These are phyloP conservation scores for Didymella glomerata DNA, from an alignment of 2,329 filamentous ascomycete species.

Conservation along the genomic window DNA sequence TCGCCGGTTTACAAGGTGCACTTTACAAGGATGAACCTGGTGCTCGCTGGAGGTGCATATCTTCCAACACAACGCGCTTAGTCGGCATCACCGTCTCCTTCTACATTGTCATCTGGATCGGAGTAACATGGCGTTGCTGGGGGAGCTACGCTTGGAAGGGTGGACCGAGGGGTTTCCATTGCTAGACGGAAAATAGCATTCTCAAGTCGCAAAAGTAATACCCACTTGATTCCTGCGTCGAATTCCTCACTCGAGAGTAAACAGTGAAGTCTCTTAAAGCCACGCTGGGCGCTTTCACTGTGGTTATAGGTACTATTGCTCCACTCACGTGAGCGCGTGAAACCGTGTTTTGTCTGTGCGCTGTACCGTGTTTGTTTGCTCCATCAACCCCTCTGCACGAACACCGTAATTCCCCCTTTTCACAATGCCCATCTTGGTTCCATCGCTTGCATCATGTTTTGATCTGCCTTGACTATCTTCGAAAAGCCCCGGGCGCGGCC, in stretches of 20 bases:
- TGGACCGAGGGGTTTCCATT: neutral
- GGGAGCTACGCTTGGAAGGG: neutral
- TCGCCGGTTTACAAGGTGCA: slow-evolving; percentile 91
- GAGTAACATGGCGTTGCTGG: slow-evolving; percentile 3
- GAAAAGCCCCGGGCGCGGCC: neutral
- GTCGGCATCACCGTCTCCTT: neutral
- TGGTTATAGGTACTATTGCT: neutral
- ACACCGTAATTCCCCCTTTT: neutral
- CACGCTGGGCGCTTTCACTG: neutral
- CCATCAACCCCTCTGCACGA: neutral
- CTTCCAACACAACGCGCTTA: slow-evolving; percentile 53
- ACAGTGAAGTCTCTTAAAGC: neutral
- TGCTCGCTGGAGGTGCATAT: slow-evolving; percentile 81
- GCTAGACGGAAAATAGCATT: neutral
- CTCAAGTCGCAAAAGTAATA: slow-evolving; percentile 4
- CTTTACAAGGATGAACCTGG: slow-evolving; percentile 94
- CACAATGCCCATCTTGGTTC: neutral
- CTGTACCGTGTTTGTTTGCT: slow-evolving; percentile 1
- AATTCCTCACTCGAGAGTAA: neutral
- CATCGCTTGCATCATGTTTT: neutral
- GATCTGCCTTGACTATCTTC: neutral
- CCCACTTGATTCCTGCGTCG: neutral
- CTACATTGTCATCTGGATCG: neutral
- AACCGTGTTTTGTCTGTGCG: slow-evolving; percentile 17
- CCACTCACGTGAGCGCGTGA: slow-evolving; percentile 4